Evolutionary conservation across 208 protist species (phyloP).

Genomic region (Leishmania amazonensis): DNA sequence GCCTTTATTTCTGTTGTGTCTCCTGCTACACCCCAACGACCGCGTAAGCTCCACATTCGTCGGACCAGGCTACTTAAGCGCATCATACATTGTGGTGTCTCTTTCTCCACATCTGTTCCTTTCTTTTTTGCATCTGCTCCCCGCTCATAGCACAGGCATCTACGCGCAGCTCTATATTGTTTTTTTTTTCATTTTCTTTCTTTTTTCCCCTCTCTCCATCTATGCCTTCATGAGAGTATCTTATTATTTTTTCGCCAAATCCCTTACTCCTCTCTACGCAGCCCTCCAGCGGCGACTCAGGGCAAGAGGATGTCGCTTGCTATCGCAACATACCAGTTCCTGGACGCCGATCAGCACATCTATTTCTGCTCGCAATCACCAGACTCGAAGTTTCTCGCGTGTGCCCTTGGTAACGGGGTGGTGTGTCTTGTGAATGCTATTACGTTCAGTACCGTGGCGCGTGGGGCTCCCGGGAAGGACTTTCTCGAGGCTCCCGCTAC

Average conservation of each 20-base stretch:
- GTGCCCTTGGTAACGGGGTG: conserved; percentile 55
- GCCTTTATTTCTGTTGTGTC: neutral
- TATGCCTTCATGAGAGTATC: neutral
- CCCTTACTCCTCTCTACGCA: neutral
- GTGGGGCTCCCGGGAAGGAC: conserved; percentile 28
- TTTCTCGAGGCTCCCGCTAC: conserved; percentile 61
- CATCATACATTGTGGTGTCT: neutral
- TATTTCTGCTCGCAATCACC: conserved; percentile 45
- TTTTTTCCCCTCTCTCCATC: neutral
- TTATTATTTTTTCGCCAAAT: neutral
- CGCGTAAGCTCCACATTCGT: neutral
- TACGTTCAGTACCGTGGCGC: conserved; percentile 26
- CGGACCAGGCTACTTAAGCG: neutral
- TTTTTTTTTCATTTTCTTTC: neutral
- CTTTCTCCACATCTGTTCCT: neutral
- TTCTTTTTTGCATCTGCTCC: neutral
- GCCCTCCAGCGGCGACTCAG: neutral
- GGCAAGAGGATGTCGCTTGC: conserved; percentile 15
- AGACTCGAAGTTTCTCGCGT: conserved; percentile 58
- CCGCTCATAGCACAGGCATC: no score
- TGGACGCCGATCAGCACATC: conserved; percentile 41
- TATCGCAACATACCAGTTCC: conserved; percentile 7
- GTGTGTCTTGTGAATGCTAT: conserved; percentile 45
- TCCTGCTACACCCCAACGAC: neutral
- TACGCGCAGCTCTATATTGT: neutral